Percentiles rank a stretch among this genome's conserved stretches.
Conservation (phyloP, 1,284 basidiomycete genomes). For the Ceratobasidium sp. region DNA sequence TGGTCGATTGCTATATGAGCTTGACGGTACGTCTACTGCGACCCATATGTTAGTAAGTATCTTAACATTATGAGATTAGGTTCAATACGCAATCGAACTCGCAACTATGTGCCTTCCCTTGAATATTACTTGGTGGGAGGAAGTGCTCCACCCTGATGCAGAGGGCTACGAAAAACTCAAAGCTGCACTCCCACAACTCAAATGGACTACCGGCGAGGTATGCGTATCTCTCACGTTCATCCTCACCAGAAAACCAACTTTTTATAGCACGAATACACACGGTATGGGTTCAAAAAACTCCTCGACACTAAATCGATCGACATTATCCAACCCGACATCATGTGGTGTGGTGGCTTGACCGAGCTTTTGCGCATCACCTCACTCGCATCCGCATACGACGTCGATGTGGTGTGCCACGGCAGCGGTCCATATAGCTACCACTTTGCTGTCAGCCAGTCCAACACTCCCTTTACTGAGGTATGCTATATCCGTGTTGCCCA, state of each 20-base stretch:
- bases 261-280: conserved; percentile 56
- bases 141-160: conserved; percentile 57
- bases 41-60: no score
- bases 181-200: conserved; percentile 54
- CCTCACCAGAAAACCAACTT: neutral
- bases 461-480: conserved; percentile 50
- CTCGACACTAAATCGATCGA: conserved; percentile 58
- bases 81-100: conserved; percentile 57
- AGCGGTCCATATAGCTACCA: conserved; percentile 54
- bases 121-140: conserved; percentile 62
- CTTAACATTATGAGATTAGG: conserved; percentile 31
- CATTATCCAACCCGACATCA: conserved; percentile 60
- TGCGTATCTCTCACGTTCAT: conserved; percentile 1
- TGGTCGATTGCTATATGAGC: conserved; percentile 60
- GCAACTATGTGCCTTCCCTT: conserved; percentile 54
- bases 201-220: conserved; percentile 60
- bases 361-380: conserved; percentile 60
- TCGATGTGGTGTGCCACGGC: conserved; percentile 61
- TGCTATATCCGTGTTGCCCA: conserved; percentile 45
- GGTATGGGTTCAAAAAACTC: conserved; percentile 60
- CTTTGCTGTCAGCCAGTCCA: conserved; percentile 50
- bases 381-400: conserved; percentile 54
- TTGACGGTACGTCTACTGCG: conserved; percentile 46
- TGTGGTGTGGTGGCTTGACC: conserved; percentile 57
- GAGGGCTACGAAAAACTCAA: conserved; percentile 56